phyloP scores from a whole-genome alignment of 2,329 filamentous ascomycete species.

The Sporothrix variecibatus region DNA sequence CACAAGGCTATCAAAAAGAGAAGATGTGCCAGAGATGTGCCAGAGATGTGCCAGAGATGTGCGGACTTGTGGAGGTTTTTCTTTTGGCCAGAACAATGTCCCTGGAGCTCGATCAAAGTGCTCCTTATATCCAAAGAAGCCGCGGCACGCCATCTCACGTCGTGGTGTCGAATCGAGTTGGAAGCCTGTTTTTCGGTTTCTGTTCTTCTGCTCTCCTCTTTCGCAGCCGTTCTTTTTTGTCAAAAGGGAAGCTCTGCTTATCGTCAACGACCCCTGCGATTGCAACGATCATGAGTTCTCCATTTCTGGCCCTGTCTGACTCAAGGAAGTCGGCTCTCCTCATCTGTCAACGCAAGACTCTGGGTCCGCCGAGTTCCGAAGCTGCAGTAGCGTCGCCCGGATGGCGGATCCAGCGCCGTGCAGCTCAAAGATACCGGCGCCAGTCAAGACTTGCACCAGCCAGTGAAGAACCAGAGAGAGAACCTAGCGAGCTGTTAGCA shows the following conservation, averaged over 20 bases:
- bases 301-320: neutral
- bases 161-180: neutral
- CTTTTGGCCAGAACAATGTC: neutral
- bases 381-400: slow-evolving; percentile 2
- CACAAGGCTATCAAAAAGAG: neutral
- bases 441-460: neutral
- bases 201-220: neutral
- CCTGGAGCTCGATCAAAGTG: neutral
- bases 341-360: neutral
- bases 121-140: slow-evolving; percentile 1
- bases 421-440: neutral
- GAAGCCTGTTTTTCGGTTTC: neutral
- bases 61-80: neutral
- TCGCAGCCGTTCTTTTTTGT: neutral
- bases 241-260: neutral
- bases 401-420: neutral
- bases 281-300: neutral
- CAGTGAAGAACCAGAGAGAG: neutral
- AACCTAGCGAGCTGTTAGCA: slow-evolving; percentile 6
- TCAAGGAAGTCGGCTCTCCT: neutral
- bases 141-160: neutral
- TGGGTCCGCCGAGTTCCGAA: slow-evolving; percentile 3
- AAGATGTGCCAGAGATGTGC: neutral
- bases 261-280: neutral
- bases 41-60: neutral